These are phyloP conservation scores for Cupressus sempervirens DNA, from an alignment of 75 land plant genomes.

Conservation along the genomic window DNA sequence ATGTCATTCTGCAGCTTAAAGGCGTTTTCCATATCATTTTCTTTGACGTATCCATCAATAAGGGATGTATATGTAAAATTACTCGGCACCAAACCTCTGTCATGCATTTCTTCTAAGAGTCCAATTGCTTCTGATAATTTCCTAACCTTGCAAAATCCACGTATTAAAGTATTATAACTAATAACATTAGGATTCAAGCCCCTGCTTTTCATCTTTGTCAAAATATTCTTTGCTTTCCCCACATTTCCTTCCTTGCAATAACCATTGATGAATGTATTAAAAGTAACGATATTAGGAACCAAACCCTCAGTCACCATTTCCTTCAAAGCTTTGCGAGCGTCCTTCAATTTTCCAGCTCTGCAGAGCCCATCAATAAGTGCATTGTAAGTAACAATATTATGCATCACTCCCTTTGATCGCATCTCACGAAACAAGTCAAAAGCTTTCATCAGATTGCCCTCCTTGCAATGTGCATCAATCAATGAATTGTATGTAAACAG, in stretches of 20 bases:
- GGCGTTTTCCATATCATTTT: conserved; percentile 45
- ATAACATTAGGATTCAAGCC: conserved; percentile 37
- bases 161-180: conserved; percentile 46
- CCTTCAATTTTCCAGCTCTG: conserved; percentile 22
- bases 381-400: conserved; percentile 50
- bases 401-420: conserved; percentile 39
- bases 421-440: conserved; percentile 53
- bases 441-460: conserved; percentile 36
- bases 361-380: conserved; percentile 47
- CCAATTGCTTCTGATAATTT: conserved; percentile 14
- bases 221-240: conserved; percentile 24
- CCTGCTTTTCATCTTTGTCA: conserved; percentile 29
- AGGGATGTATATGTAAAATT: conserved; percentile 58
- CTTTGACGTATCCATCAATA: conserved; percentile 41
- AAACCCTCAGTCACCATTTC: conserved; percentile 38
- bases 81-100: conserved; percentile 43
- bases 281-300: conserved; percentile 43
- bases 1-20: conserved; percentile 43
- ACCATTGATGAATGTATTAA: conserved; percentile 45
- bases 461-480: conserved; percentile 41
- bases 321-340: conserved; percentile 37
- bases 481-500: conserved; percentile 55
- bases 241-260: conserved; percentile 35
- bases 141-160: conserved; percentile 36
- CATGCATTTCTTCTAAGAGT: conserved; percentile 42